Percentiles rank a stretch among this genome's conserved stretches.
phyloP scores from a whole-genome alignment of 495 filamentous ascomycete genomes.

The Bryoglossum gracile region DNA sequence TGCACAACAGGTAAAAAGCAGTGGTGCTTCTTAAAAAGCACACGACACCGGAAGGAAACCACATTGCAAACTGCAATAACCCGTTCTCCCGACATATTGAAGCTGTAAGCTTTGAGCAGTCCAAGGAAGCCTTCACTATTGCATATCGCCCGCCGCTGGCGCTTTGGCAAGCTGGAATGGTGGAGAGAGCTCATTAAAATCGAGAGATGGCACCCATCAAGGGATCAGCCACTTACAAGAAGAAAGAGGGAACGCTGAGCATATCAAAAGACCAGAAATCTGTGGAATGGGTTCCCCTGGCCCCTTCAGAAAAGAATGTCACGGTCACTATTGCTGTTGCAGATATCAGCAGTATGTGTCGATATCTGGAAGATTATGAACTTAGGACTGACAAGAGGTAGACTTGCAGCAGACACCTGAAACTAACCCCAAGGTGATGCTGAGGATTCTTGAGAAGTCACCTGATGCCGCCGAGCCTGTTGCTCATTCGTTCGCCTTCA shows the following conservation, averaged over 20 bases:
- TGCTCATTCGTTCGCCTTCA: slow-evolving; percentile 81
- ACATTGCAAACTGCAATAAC: too few relatives aligned
- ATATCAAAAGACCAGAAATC: slow-evolving; percentile 60
- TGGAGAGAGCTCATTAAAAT: too few relatives aligned
- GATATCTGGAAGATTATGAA: neutral
- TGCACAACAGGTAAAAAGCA: too few relatives aligned
- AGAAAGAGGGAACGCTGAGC: slow-evolving; percentile 83
- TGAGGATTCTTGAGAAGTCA: slow-evolving; percentile 73
- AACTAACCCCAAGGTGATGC: slow-evolving; percentile 74
- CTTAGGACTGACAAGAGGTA: slow-evolving; percentile 26
- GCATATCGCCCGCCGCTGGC: too few relatives aligned
- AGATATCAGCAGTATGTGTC: slow-evolving; percentile 65
- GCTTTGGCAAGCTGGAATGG: too few relatives aligned
- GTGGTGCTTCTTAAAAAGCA: too few relatives aligned
- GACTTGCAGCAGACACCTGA: slow-evolving; percentile 91
- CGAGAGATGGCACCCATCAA: slow-evolving; percentile 45
- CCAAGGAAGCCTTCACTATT: too few relatives aligned
- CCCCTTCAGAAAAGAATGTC: slow-evolving; percentile 44
- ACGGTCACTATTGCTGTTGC: slow-evolving; percentile 61
- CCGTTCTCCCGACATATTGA: too few relatives aligned
- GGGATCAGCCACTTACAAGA: slow-evolving; percentile 81
- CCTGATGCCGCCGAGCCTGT: slow-evolving; percentile 49
- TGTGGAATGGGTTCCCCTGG: slow-evolving; percentile 72
- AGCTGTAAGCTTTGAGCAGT: too few relatives aligned
- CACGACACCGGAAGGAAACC: too few relatives aligned